phyloP scores from a whole-genome alignment of 768 basidiomycete species.

The Psilocybe cyanescens region DNA sequence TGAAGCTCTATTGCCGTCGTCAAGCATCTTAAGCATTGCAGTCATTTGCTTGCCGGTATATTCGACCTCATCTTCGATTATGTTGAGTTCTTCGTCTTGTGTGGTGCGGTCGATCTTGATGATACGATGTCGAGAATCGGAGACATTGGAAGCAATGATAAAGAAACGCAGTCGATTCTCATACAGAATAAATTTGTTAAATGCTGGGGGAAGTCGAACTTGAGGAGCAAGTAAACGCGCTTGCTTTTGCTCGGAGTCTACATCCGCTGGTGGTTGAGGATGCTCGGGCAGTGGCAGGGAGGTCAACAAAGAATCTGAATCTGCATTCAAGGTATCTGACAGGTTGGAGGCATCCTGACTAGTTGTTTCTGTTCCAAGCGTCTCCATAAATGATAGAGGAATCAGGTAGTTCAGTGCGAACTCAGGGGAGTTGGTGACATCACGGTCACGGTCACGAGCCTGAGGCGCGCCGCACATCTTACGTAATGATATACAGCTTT shows the following conservation, averaged over 20 bases:
- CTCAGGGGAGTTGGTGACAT: not conserved
- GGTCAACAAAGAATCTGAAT: not conserved
- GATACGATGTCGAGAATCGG: slow-evolving; percentile 87
- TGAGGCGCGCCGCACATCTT: not conserved
- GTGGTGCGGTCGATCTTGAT: slow-evolving; percentile 92
- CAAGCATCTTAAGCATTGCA: slow-evolving; percentile 91
- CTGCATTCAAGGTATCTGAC: not conserved
- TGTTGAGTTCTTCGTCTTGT: slow-evolving; percentile 69
- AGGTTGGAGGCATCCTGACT: not conserved
- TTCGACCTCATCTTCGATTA: slow-evolving; percentile 87
- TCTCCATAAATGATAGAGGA: not conserved
- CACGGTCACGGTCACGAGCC: not conserved
- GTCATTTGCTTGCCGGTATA: slow-evolving; percentile 92
- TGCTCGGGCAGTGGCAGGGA: not conserved
- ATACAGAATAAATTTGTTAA: slow-evolving; percentile 91
- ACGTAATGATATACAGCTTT: not conserved
- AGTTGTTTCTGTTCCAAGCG: not conserved
- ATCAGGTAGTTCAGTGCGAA: not conserved
- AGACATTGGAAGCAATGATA: slow-evolving; percentile 88
- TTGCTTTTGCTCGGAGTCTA: not conserved
- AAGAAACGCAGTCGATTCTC: slow-evolving; percentile 92
- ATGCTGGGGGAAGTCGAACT: slow-evolving; percentile 34
- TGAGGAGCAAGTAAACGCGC: not conserved
- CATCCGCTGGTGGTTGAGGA: not conserved
- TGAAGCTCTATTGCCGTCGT: slow-evolving; percentile 88